Evolutionary conservation across 176 grass and related monocot species (phyloP).

Genomic region (Zizania latifolia): DNA sequence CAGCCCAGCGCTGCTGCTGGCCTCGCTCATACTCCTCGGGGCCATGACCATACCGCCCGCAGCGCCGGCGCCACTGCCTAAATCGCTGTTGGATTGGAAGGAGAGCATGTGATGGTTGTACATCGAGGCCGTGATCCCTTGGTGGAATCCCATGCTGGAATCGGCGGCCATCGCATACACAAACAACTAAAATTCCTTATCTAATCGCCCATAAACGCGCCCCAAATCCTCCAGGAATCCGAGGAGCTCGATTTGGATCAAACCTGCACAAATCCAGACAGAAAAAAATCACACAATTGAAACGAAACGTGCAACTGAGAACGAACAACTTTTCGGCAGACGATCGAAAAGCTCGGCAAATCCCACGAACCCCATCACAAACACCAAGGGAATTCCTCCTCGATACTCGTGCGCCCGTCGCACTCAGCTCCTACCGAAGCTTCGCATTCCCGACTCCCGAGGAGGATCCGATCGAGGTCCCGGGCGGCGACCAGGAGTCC

Average conservation of each 20-base stretch:
- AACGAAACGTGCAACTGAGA: background rate
- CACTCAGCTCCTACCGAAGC: background rate
- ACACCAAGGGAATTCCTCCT: background rate
- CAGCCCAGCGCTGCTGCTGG: conserved; percentile 35
- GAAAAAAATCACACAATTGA: background rate
- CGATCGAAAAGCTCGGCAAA: background rate
- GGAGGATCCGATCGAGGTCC: conserved; percentile 30
- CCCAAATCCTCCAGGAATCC: conserved; percentile 1
- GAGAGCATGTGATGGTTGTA: conserved; percentile 82
- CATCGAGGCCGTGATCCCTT: conserved; percentile 52
- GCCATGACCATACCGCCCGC: conserved; percentile 36
- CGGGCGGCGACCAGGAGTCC: background rate
- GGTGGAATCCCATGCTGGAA: conserved; percentile 79
- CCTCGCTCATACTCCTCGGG: conserved; percentile 26
- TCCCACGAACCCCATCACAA: conserved; percentile 16
- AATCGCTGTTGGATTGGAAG: conserved; percentile 67
- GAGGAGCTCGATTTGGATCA: conserved; percentile 20
- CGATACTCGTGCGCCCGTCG: background rate
- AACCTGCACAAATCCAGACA: conserved; percentile 38
- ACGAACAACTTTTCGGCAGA: background rate
- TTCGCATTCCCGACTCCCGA: conserved; percentile 33
- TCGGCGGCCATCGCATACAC: conserved; percentile 61
- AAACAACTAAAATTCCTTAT: conserved; percentile 25
- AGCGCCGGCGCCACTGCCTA: conserved; percentile 1
- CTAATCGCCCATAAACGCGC: conserved; percentile 16